Percentiles rank a stretch among this genome's conserved stretches.
Conservation (phyloP, 2,329 filamentous ascomycete genomes). For the Hymenoscyphus fructigenus region DNA sequence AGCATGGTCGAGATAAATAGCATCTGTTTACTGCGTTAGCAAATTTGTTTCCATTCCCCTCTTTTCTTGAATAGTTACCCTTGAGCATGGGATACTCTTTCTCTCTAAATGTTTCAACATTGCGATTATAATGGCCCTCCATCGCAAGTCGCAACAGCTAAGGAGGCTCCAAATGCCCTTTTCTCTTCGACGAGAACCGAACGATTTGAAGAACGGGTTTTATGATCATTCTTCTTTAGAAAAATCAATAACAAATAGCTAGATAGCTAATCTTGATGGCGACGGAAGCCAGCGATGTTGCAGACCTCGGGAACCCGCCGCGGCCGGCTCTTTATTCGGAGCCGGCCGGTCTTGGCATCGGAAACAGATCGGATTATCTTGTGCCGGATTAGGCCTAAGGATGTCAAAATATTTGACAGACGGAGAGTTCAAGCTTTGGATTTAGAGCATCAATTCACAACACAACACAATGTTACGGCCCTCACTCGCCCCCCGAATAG, state of each 20-base stretch:
- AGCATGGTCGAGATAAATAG: constrained; percentile 83
- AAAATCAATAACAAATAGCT: constrained; percentile 3
- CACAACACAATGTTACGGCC: constrained; percentile 35
- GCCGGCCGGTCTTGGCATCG: background rate
- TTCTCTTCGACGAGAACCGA: constrained; percentile 22
- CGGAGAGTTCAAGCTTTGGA: background rate
- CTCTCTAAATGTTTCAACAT: constrained; percentile 57
- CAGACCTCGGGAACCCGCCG: background rate
- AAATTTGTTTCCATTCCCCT: background rate
- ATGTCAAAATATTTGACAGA: constrained; percentile 10
- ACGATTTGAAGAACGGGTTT: constrained; percentile 11
- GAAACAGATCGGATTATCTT: constrained; percentile 2
- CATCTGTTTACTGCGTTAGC: constrained; percentile 25
- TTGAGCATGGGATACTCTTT: constrained; percentile 69
- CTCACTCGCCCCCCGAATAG: constrained; percentile 31
- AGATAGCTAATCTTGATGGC: background rate
- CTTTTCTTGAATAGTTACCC: constrained; percentile 44
- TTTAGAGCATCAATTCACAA: constrained; percentile 15
- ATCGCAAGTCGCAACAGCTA: constrained; percentile 21
- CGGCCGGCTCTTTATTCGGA: background rate
- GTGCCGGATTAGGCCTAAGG: background rate
- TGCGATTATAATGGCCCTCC: constrained; percentile 51
- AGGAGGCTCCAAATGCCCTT: constrained; percentile 20
- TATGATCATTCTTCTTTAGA: constrained; percentile 25
- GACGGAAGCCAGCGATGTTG: constrained; percentile 7